phyloP scores from a whole-genome alignment of 108 stramenopile species.

The Chaetoceros muelleri region DNA sequence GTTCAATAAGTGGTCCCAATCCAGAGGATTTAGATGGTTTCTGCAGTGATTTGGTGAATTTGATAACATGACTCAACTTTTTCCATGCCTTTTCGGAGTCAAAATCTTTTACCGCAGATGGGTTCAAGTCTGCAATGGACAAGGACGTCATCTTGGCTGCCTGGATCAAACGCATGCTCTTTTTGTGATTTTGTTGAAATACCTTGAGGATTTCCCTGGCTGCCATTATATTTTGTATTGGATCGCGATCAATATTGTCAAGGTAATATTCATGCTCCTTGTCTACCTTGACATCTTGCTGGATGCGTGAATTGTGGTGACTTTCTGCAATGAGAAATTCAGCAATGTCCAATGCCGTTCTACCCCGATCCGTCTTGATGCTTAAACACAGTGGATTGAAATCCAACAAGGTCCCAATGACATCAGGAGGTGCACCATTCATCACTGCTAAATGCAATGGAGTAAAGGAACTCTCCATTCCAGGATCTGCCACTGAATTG shows the following conservation, averaged over 20 bases:
- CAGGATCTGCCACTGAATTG: not conserved
- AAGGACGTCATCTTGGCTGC: not conserved
- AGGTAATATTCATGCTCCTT: not conserved
- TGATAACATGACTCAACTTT: not conserved
- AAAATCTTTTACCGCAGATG: not conserved
- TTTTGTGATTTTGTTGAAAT: not conserved
- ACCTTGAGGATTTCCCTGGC: not conserved
- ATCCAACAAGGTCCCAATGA: not conserved
- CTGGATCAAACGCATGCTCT: not conserved
- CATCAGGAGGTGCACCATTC: not conserved
- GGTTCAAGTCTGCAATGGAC: too few species aligned
- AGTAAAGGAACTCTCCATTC: not conserved
- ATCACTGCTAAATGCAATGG: not conserved
- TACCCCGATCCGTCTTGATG: not conserved
- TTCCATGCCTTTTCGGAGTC: not conserved
- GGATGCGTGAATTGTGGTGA: not conserved
- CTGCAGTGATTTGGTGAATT: not conserved
- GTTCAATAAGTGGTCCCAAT: constrained; percentile 53
- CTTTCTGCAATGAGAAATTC: not conserved
- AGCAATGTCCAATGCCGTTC: not conserved
- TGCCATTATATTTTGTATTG: not conserved
- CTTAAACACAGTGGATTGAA: not conserved
- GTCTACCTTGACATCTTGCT: not conserved
- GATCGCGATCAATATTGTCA: not conserved
- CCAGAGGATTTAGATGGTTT: not conserved